These are phyloP conservation scores for Piromyces finnis DNA, from an alignment of 192 early-diverging fungal genomes.

Conservation along the genomic window DNA sequence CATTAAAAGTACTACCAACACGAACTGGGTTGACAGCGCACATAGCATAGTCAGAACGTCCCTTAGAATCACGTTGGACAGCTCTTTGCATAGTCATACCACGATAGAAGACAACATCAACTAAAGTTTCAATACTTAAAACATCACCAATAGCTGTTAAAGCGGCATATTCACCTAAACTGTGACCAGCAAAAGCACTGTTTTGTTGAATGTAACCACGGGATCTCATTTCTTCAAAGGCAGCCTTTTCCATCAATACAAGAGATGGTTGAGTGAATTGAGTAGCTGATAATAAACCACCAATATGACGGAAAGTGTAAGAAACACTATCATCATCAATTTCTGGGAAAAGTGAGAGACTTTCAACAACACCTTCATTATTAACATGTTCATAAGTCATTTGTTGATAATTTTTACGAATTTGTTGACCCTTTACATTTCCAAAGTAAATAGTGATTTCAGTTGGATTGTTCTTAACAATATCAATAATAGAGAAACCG, in stretches of 20 bases:
- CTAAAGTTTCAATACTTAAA: slow-evolving; percentile 59
- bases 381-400: slow-evolving; percentile 85
- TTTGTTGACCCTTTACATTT: slow-evolving; percentile 58
- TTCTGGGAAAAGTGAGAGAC: slow-evolving; percentile 69
- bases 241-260: slow-evolving; percentile 76
- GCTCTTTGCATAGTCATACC: slow-evolving; percentile 97
- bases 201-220: slow-evolving; percentile 72
- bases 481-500: slow-evolving; percentile 75
- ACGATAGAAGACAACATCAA: slow-evolving; percentile 88
- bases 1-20: slow-evolving; percentile 66
- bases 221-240: slow-evolving; percentile 73
- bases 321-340: slow-evolving; percentile 49
- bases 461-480: slow-evolving; percentile 73
- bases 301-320: slow-evolving; percentile 70
- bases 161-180: slow-evolving; percentile 89
- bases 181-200: slow-evolving; percentile 80
- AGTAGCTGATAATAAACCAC: slow-evolving; percentile 75
- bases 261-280: slow-evolving; percentile 92
- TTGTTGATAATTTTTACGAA: slow-evolving; percentile 64
- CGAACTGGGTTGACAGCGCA: slow-evolving; percentile 82
- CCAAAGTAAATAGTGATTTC: slow-evolving; percentile 76
- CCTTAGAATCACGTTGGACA: slow-evolving; percentile 54
- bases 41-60: slow-evolving; percentile 88
- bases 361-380: slow-evolving; percentile 46
- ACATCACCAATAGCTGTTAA: slow-evolving; percentile 76